phyloP scores from a whole-genome alignment of 805 yeast species.

The Starmerella lactis-condensi region DNA sequence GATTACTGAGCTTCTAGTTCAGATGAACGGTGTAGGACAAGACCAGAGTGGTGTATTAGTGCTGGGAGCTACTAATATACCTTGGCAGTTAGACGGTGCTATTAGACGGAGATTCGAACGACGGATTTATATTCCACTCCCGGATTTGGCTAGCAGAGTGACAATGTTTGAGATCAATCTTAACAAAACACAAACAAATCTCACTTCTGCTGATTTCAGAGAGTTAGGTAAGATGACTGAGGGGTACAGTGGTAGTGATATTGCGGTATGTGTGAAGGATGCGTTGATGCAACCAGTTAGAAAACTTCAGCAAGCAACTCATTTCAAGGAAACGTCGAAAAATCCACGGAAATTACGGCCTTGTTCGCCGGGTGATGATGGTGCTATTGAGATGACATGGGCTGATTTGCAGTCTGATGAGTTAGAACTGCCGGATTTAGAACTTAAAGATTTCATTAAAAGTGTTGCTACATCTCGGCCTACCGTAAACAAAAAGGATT shows the following conservation, averaged over 20 bases:
- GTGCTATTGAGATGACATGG: conserved; percentile 84
- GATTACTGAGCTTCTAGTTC: conserved; percentile 86
- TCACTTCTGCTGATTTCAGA: conserved; percentile 54
- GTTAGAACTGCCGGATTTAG: conserved; percentile 71
- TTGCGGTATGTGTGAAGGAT: conserved; percentile 90
- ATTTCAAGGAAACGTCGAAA: conserved; percentile 70
- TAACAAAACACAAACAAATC: conserved; percentile 70
- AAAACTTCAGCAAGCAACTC: conserved; percentile 88
- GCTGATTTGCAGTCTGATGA: conserved; percentile 78
- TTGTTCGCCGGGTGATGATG: conserved; percentile 90
- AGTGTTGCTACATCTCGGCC: conserved; percentile 86
- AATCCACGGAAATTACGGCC: conserved; percentile 51
- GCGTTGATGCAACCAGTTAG: conserved; percentile 97
- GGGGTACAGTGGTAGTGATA: conserved; percentile 94
- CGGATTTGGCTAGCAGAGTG: conserved; percentile 81
- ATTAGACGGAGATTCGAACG: conserved; percentile 90
- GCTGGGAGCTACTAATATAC: conserved; percentile 92
- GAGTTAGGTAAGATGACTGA: conserved; percentile 82
- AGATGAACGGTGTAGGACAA: conserved; percentile 98
- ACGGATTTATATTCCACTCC: conserved; percentile 85
- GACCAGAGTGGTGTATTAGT: conserved; percentile 85
- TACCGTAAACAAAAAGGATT: conserved; percentile 75
- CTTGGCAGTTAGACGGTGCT: conserved; percentile 97
- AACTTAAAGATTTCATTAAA: conserved; percentile 80
- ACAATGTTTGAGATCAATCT: conserved; percentile 89